Base-by-base conservation (phyloP, 768 basidiomycete genomes). In the Guyanaporus albipodus region DNA sequence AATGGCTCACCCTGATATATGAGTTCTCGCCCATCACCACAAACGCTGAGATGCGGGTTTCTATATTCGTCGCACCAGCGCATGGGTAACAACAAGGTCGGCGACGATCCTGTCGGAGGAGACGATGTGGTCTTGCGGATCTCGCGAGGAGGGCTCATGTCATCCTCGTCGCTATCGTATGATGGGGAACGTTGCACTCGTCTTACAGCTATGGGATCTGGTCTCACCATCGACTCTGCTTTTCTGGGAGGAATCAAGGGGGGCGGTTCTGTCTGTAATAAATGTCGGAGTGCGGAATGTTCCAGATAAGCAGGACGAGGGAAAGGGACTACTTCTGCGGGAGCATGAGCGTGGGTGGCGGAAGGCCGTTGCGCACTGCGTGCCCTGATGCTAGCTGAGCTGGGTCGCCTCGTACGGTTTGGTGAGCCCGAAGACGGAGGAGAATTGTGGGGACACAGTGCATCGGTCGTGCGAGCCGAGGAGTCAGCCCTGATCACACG, bases 31-130 rank as follows among this genome's bases (percentile, higher is more conserved):
- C 90, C 89, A 60, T 90, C 85, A 23, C 67, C 51, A 8, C 82
- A 82, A 14, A 91, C 74, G 50, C 70, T 82, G 42, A 92, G 67
- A 42, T 73, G 70, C 4, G 72, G 56, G 53, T 78, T 74, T 40
- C 85, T 77, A 50, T 77, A 78, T 56, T 82, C 77, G 38, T 87
- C 81, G 61, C 79, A 85, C 90, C 88, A 91, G 32, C 86, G 76
- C 4, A 85, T 85, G 17, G 90, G 90, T 18, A 92, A 64, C 48
- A 73, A 70, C 52, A 88, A 67, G 14, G 75, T 68, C 33, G 69
- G 71, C 24, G 74, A 61, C 27, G 60, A 53, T 1, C 42, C 19
- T 14, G 57, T 50, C 24, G 59, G 44, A 15, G 56, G 55, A 42
- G 59, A 50, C 40, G 49, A 54, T 2, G 54, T 38, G 63, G 47